Evolutionary conservation across 164 flowering plant genomes (phyloP), one percentile per base, ranked within the genome.

Genomic region (Vitis rotundifolia): DNA sequence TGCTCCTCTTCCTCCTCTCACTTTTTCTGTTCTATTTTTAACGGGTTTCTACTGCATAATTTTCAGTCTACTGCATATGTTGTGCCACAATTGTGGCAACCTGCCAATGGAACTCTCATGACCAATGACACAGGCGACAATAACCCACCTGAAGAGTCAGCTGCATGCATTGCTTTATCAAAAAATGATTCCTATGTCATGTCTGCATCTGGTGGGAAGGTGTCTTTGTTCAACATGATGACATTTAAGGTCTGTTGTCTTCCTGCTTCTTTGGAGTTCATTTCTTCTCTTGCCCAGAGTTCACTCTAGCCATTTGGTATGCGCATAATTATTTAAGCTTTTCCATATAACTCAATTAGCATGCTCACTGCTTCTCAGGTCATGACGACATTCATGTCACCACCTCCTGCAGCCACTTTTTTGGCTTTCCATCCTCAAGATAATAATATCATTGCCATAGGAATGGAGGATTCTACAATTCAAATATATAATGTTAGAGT

Each of bases 371-470:
- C 44, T 49, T 61, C 22, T 69, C 82, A 89, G 91, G 88, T 86
- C 57, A 87, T 86, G 88, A 85, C 91, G 49, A 89, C 91, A 47
- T 87, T 87, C 76, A 87, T 89, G 91, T 66, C 90, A 10, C 91
- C 94, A 14, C 94, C 90, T 68, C 94, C 94, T 64, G 89, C 94
- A n/a, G 87, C 89, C 51, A 87, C 91, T 15, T 89, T 74, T 68
- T 64, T 89, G 79, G 94, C 91, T 31, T 89, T 89, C 76, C 94
- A 89, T 71, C 94, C 94, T 18, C 91, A 85, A 63, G 94, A 89
- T 75, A 89, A 89, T 77, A 89, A 89, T 66, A 86, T 89, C 49
- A 85, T 89, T 69, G 94, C 94, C 11, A 84, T 89, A 28, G 94
- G 91, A 49, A 89, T 87, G 91, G 94, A 88, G 62, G 94, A 88